A percentile compares a stretch with the other conserved stretches of the same genome.
These are phyloP conservation scores for Gardenia jasminoides DNA, from an alignment of 257 asterid species.

Conservation along the genomic window DNA sequence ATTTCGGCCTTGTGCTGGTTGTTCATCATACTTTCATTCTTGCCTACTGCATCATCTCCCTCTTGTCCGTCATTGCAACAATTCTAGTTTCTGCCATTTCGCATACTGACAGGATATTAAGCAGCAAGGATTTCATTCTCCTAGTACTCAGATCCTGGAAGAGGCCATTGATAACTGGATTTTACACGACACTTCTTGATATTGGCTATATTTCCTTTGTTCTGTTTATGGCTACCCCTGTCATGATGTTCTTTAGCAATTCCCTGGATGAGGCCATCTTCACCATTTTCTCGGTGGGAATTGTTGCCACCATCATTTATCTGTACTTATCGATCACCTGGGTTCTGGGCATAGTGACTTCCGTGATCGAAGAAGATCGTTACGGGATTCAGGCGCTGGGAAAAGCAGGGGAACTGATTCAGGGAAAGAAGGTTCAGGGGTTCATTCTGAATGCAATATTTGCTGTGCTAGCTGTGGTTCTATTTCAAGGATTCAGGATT, in stretches of 20 bases:
- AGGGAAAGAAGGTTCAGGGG: conserved; percentile 46
- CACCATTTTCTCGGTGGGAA: conserved; percentile 2
- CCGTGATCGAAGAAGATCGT: conserved; percentile 39
- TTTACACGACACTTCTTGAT: conserved; percentile 25
- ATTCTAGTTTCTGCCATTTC: conserved; percentile 37
- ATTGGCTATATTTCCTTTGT: conserved; percentile 27
- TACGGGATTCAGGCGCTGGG: conserved; percentile 42
- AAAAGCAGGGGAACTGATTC: conserved; percentile 35
- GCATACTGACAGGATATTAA: conserved; percentile 13
- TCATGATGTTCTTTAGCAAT: conserved; percentile 12
- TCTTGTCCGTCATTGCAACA: conserved; percentile 32
- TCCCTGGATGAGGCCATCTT: conserved; percentile 2
- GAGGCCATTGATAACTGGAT: conserved; percentile 23
- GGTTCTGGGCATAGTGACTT: conserved; percentile 30
- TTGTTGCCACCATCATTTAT: conserved; percentile 4
- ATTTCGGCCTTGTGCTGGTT: conserved; percentile 14
- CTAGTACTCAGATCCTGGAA: conserved; percentile 27
- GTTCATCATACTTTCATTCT: conserved; percentile 25
- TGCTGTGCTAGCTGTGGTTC: conserved; percentile 11
- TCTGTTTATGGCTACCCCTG: background rate
- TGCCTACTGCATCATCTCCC: conserved; percentile 23
- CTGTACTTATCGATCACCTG: conserved; percentile 18
- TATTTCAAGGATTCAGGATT: conserved; percentile 14
- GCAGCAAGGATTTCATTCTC: conserved; percentile 25
- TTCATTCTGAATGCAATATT: conserved; percentile 33